Percentiles rank a stretch among this genome's conserved stretches.
Conservation (phyloP, 306 rosid genomes). For the Dalbergia cochinchinensis region DNA sequence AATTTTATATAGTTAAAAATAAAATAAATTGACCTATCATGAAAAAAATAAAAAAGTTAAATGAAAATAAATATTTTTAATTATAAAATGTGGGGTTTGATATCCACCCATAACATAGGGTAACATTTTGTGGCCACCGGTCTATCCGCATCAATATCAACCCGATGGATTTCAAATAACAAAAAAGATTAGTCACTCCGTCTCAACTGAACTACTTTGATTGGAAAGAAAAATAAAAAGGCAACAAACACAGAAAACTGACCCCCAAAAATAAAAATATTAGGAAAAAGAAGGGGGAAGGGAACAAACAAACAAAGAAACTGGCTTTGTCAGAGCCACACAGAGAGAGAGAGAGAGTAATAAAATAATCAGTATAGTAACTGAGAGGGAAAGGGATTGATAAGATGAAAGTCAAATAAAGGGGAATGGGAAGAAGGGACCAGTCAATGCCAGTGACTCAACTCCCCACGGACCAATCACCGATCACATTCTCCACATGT, state of each 20-base stretch:
- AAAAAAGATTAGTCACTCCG: not conserved
- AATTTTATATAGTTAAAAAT: no score
- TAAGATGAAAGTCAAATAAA: slow-evolving; percentile 47
- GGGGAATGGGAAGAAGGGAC: not conserved
- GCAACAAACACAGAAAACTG: no score
- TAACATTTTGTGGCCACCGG: no score
- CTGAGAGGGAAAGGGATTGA: not conserved
- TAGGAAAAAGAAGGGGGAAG: not conserved
- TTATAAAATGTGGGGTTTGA: no score
- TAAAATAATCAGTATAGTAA: not conserved
- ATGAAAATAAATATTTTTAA: no score
- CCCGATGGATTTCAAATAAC: no score
- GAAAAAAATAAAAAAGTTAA: no score
- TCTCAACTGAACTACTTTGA: no score
- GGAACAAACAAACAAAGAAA: slow-evolving; percentile 24
- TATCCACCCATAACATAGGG: no score
- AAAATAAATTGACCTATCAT: no score
- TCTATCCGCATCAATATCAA: no score
- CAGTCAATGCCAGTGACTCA: slow-evolving; percentile 48
- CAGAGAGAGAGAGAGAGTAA: not conserved
- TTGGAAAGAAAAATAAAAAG: not conserved
- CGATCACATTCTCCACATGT: slow-evolving; percentile 32
- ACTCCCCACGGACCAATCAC: slow-evolving; percentile 13
- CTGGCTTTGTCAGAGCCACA: slow-evolving; percentile 32
- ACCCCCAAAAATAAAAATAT: no score